phyloP scores from a whole-genome alignment of 352 stramenopile genomes.

The Phytophthora multivora region DNA sequence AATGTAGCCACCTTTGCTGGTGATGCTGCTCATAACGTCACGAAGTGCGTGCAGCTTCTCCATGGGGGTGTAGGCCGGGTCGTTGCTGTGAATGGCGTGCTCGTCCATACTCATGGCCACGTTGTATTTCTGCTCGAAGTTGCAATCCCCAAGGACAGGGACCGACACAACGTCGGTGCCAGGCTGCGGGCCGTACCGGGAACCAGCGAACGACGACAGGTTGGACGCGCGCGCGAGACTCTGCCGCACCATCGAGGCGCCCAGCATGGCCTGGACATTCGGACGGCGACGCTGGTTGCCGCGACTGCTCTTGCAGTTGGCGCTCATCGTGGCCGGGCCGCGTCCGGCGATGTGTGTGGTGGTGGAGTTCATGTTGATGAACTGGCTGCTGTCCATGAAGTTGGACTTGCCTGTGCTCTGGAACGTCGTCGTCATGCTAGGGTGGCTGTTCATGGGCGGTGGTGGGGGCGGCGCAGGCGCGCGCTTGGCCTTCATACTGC shows the following conservation, averaged over 20 bases:
- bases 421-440: constrained; percentile 26
- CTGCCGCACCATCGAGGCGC: constrained; percentile 63
- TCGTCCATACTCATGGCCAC: constrained; percentile 70
- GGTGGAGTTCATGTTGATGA: constrained; percentile 46
- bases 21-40: constrained; percentile 76
- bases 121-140: constrained; percentile 69
- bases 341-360: constrained; percentile 38
- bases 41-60: constrained; percentile 69
- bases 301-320: constrained; percentile 39
- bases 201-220: constrained; percentile 39
- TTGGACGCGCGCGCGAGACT: constrained; percentile 54
- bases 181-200: constrained; percentile 58
- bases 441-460: not conserved
- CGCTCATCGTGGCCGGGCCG: constrained; percentile 21
- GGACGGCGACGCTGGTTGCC: constrained; percentile 43
- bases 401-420: constrained; percentile 41
- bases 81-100: constrained; percentile 12
- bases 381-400: constrained; percentile 70
- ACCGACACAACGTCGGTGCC: constrained; percentile 61
- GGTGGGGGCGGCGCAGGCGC: constrained; percentile 8
- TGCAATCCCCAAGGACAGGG: constrained; percentile 70
- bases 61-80: constrained; percentile 49
- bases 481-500: constrained; percentile 31
- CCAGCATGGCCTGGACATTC: constrained; percentile 73
- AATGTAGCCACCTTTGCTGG: constrained; percentile 66